Base-by-base conservation (phyloP, 352 stramenopile species). In the Globisporangium cederbergense region DNA sequence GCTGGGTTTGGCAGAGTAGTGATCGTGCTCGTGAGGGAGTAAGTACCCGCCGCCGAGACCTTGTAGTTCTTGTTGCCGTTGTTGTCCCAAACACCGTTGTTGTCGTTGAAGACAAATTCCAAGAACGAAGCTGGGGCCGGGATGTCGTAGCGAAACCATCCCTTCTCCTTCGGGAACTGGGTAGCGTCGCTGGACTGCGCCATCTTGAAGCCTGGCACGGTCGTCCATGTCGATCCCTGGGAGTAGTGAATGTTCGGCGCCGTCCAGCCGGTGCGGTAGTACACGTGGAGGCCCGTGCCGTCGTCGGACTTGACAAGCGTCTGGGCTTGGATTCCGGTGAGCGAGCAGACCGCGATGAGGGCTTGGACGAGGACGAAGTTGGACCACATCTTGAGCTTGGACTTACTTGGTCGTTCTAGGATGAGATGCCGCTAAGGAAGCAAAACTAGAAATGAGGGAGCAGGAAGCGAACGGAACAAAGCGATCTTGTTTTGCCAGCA, bases 21-120 rank as follows among this genome's bases (percentile, higher is more conserved):
- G 3, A 77, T 65, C 1, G 54, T 67, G 43, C 73, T 81, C 56
- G 67, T 71, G 51, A 79, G 58, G 14, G 74, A 71, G 60, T 71
- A 84, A 30, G 53, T 76, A 3, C 77, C 77, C 4, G 73, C 66
- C 8, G 62, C 69, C 0, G 45, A 59, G 30, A 80, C 57, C 60
- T 82, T 81, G 66, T 79, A 83, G 73, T 80, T 80, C 51, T 71
- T 60, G 56, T 68, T 74, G 52, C 68, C 47, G 66, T 80, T 80
- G 73, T 80, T 80, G 65, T 83, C 72, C 75, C 74, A 81, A 20
- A 68, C 46, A 13, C 70, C 70, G 65, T 73, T 71, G 67, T 71
- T 68, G 66, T 80, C 69, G 66, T 83, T 83, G 68, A 79, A 82
- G 9, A 82, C 74, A 38, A 82, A 79, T 67, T 82, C 70, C 36